Evolutionary conservation across 2,329 filamentous ascomycete species (phyloP).

Genomic region (Seiridium cupressi): DNA sequence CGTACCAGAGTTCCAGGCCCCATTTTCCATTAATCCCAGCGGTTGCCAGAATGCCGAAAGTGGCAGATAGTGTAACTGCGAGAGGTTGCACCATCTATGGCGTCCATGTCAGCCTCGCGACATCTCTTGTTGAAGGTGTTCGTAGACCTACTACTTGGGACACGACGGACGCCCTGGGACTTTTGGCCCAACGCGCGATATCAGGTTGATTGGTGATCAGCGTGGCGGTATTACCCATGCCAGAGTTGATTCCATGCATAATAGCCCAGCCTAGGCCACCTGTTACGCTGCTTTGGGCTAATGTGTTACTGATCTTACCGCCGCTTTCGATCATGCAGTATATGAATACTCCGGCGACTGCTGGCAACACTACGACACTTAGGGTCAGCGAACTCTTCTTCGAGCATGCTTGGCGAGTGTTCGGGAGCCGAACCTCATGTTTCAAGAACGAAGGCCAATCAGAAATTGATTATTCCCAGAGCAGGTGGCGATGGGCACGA

Average conservation of each 20-base stretch:
- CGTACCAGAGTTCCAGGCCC: slow-evolving; percentile 4
- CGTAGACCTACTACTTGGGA: not conserved
- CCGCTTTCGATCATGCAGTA: slow-evolving; percentile 6
- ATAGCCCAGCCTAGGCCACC: slow-evolving; percentile 6
- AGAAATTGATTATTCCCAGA: too few species aligned
- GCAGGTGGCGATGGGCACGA: too few species aligned
- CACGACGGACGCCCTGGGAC: not conserved
- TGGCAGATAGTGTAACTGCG: slow-evolving; percentile 4
- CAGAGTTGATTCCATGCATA: slow-evolving; percentile 7
- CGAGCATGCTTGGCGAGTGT: too few species aligned
- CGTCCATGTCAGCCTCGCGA: not conserved
- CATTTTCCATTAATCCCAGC: slow-evolving; percentile 5
- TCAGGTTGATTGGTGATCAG: slow-evolving; percentile 7
- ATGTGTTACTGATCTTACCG: not conserved
- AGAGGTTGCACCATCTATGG: slow-evolving; percentile 2
- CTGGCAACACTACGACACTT: slow-evolving; percentile 27
- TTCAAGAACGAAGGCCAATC: too few species aligned
- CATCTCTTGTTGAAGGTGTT: not conserved
- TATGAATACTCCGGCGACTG: slow-evolving; percentile 17
- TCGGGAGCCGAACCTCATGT: too few species aligned
- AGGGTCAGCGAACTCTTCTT: too few species aligned
- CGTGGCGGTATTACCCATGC: slow-evolving; percentile 5
- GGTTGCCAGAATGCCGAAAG: slow-evolving; percentile 5
- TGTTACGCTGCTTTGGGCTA: not conserved
- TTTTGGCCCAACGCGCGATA: slow-evolving; percentile 4